Conservation (phyloP, 179 eudicot species). For the Nepenthes alata region DNA sequence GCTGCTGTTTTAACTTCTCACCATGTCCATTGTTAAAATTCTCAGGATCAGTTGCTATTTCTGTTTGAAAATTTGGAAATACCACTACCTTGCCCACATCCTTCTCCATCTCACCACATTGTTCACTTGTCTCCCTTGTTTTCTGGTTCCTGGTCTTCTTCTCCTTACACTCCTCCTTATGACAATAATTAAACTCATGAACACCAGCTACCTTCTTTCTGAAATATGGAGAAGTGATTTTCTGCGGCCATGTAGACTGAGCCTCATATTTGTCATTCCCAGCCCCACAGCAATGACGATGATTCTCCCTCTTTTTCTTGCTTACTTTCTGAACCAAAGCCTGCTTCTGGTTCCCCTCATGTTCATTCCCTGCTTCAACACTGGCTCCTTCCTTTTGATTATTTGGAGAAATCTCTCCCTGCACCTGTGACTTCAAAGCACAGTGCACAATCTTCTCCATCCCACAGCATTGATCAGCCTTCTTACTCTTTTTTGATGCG, state of each 20-base stretch:
- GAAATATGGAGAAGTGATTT: not conserved
- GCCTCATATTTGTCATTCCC: too few species aligned
- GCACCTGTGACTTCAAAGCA: too few species aligned
- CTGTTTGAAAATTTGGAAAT: slow-evolving; percentile 13
- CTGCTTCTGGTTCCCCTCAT: too few species aligned
- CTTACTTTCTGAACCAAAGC: not conserved
- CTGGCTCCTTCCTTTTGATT: too few species aligned
- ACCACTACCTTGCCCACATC: not conserved
- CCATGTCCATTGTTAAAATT: not conserved
- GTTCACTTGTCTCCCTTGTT: slow-evolving; percentile 1
- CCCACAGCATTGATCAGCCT: too few species aligned
- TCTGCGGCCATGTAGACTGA: not conserved
- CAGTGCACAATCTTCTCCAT: too few species aligned
- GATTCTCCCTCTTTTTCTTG: slow-evolving; percentile 7
- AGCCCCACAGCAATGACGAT: too few species aligned
- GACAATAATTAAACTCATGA: too few species aligned
- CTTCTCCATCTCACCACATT: slow-evolving; percentile 1
- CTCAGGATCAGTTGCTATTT: slow-evolving; percentile 1
- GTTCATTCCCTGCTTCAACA: too few species aligned
- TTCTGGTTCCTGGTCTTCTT: not conserved
- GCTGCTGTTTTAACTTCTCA: slow-evolving; percentile 3
- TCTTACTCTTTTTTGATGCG: too few species aligned
- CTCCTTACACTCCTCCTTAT: slow-evolving; percentile 5
- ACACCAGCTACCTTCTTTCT: too few species aligned
- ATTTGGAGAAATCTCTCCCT: too few species aligned